Base-by-base conservation (phyloP, 495 filamentous ascomycete genomes). In the Evansstolkia leycettana region DNA sequence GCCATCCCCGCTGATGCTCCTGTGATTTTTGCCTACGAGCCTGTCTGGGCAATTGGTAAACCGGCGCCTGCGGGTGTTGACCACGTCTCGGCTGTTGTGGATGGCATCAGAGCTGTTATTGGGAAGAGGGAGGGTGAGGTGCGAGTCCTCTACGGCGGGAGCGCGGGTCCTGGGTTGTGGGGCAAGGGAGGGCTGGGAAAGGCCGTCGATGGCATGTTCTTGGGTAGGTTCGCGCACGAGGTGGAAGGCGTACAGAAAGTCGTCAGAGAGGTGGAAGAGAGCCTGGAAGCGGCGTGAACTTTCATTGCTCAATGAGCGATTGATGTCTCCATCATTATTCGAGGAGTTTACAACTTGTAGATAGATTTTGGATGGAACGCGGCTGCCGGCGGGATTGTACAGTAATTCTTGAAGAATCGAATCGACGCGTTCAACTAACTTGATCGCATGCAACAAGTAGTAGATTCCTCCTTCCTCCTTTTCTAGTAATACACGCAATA, bases 1-100 rank as follows among this genome's bases (percentile, higher is more conserved):
- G 70, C 63, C 0, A 57, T 87, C 15, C 66, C 71, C 0, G 55
- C 48, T 2, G 62, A 74, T 7, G 69, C 69, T 1, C 73, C 85
- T n/a, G 70, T 89, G 13, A 75, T 88, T 10, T 67, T 90, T 26
- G 85, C 84, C 2, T 93, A 93, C 51, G 85, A 93, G 62, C 84
- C 84, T 8, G 82, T 89, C 1, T 92, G 84, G 84, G 84, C 84
- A 0, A 92, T 92, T 56, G 84, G 84, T 2, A 70, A 81, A 17
- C 58, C 62, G 0, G 64, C 75, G 43, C 84, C 84, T n/a, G 85
- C 85, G 2, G 60, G 62, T 7, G 68, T 73, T 17, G 75, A 80
- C 38, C 76, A 90, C 55, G 82, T 93, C 3, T 64, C 71, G 3
- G 68, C 62, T 23, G 83, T 88, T n/a, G 73, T 80, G 31, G 61